phyloP scores from a whole-genome alignment of 805 yeast genomes.

The Metschnikowia corniflorae region DNA sequence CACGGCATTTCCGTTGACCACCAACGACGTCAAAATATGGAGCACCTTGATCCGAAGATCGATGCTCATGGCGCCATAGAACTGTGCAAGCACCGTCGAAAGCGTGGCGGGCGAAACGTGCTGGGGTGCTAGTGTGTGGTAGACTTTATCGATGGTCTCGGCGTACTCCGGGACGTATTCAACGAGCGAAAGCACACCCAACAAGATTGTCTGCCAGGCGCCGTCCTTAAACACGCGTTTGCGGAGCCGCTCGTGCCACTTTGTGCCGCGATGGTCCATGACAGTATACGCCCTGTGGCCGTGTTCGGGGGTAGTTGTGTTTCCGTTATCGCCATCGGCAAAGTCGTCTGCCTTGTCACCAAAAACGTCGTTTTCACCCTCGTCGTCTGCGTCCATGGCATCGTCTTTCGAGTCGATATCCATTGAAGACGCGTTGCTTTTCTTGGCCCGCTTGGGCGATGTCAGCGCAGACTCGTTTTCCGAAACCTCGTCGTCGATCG shows the following conservation, averaged over 20 bases:
- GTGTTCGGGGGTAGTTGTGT: conserved; percentile 3
- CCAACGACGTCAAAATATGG: conserved; percentile 59
- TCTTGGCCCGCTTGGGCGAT: conserved; percentile 3
- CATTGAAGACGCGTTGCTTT: background rate
- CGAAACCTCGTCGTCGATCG: conserved; percentile 20
- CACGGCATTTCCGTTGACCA: conserved; percentile 55
- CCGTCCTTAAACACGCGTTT: conserved; percentile 78
- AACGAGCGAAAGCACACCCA: conserved; percentile 66
- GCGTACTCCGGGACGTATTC: conserved; percentile 55
- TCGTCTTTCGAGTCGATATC: background rate
- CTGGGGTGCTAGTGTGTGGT: conserved; percentile 54
- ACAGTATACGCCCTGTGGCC: conserved; percentile 44
- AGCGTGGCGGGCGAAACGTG: conserved; percentile 47
- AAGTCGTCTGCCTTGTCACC: conserved; percentile 17
- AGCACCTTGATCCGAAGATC: conserved; percentile 55
- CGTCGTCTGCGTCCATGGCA: conserved; percentile 15
- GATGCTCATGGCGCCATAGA: conserved; percentile 49
- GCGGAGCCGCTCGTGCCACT: conserved; percentile 78
- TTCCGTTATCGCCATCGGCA: conserved; percentile 22
- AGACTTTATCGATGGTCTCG: conserved; percentile 47
- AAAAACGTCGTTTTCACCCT: conserved; percentile 19
- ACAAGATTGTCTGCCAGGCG: conserved; percentile 73
- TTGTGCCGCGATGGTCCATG: conserved; percentile 53
- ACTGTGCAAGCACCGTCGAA: conserved; percentile 48
- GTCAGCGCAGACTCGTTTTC: conserved; percentile 9